These are phyloP conservation scores for Colletotrichum euphorbiae DNA, from an alignment of 2,329 filamentous ascomycete genomes.

Conservation along the genomic window DNA sequence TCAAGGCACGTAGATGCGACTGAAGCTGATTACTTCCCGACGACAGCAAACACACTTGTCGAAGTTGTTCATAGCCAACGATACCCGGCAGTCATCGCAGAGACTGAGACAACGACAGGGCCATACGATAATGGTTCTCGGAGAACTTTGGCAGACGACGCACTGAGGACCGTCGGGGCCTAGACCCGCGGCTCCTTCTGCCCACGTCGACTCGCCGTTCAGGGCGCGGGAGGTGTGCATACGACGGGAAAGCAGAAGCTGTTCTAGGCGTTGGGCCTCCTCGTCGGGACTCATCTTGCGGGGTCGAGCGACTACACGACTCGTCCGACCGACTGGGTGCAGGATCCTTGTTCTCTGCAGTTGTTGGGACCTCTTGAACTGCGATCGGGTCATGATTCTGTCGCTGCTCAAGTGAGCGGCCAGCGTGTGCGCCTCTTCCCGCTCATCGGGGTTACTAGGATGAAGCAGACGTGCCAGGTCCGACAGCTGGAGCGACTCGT, in stretches of 20 bases:
- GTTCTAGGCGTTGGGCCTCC: constrained; percentile 70
- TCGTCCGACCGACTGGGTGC: constrained; percentile 55
- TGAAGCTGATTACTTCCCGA: constrained; percentile 88
- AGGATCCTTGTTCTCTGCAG: constrained; percentile 78
- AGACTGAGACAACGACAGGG: constrained; percentile 94
- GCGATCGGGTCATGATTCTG: constrained; percentile 83
- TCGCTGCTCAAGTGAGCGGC: constrained; percentile 81
- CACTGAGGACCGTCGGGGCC: constrained; percentile 82
- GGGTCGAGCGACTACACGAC: constrained; percentile 46
- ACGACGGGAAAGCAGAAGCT: constrained; percentile 68
- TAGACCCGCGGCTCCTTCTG: constrained; percentile 77
- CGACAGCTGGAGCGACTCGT: constrained; percentile 72
- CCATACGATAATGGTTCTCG: constrained; percentile 93
- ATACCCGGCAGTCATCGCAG: constrained; percentile 94
- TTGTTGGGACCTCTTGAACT: constrained; percentile 76
- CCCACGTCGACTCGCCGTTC: constrained; percentile 63
- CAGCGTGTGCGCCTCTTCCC: constrained; percentile 83
- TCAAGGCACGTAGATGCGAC: constrained; percentile 85
- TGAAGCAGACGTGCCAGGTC: constrained; percentile 86
- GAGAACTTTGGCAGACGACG: constrained; percentile 90
- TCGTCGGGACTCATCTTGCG: constrained; percentile 66
- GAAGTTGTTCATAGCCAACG: constrained; percentile 96
- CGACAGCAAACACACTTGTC: constrained; percentile 96
- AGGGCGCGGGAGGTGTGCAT: constrained; percentile 32
- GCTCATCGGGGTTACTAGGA: constrained; percentile 80